These are phyloP conservation scores for Sporothrix variecibatus DNA, from an alignment of 2,329 filamentous ascomycete species.

Conservation along the genomic window DNA sequence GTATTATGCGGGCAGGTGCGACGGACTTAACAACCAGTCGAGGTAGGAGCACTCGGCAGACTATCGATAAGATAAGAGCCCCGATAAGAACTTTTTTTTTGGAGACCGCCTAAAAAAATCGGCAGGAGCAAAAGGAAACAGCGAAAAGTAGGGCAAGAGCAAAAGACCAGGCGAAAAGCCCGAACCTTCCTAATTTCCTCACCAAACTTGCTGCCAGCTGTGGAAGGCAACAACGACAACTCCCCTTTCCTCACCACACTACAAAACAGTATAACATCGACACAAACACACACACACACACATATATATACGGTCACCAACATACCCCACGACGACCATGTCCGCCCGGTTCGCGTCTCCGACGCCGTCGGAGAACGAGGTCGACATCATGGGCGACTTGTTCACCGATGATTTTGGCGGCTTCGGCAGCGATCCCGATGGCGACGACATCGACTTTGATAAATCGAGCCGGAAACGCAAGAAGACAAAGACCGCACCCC, in stretches of 20 bases:
- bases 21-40: background rate
- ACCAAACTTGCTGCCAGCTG: background rate
- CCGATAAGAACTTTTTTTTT: conserved; percentile 22
- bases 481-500: conserved; percentile 33
- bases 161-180: background rate
- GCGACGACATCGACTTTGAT: conserved; percentile 41
- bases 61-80: conserved; percentile 20
- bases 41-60: background rate
- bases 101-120: conserved; percentile 18
- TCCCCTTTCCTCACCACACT: background rate
- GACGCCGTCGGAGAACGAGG: conserved; percentile 81
- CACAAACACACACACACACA: background rate
- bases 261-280: background rate
- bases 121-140: background rate
- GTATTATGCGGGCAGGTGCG: background rate
- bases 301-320: background rate
- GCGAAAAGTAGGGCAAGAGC: background rate
- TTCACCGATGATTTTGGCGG: conserved; percentile 54
- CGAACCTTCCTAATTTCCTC: background rate
- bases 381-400: conserved; percentile 82
- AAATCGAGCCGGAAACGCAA: conserved; percentile 39
- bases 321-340: conserved; percentile 51
- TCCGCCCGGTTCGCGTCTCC: conserved; percentile 74
- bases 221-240: background rate
- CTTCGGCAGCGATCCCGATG: conserved; percentile 53